Percentiles rank a stretch among this genome's conserved stretches.
These are phyloP conservation scores for Globisporangium alternatum DNA, from an alignment of 352 stramenopile species.

Conservation along the genomic window DNA sequence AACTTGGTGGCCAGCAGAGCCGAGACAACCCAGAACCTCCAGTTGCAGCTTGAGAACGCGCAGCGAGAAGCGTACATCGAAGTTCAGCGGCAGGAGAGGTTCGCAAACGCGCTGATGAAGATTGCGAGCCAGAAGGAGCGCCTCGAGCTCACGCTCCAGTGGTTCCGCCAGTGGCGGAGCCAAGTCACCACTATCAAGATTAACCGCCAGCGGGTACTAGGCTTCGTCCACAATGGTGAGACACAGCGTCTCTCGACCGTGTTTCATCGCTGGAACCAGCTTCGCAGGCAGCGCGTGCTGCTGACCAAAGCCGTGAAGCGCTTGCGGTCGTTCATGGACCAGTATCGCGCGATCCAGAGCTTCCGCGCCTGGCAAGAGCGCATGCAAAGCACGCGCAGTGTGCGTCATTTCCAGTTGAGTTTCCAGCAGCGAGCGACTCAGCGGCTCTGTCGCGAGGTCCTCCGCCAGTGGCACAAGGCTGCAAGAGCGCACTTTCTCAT, in stretches of 20 bases:
- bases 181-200: not conserved
- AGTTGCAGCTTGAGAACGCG: not conserved
- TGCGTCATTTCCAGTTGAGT: constrained; percentile 23
- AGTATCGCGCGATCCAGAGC: constrained; percentile 14
- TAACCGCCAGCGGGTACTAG: not conserved
- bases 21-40: not conserved
- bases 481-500: constrained; percentile 27
- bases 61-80: not conserved
- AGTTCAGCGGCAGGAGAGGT: not conserved
- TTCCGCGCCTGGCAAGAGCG: constrained; percentile 24
- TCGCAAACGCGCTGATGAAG: not conserved
- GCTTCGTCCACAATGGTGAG: not conserved
- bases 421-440: constrained; percentile 3
- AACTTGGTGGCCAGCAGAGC: not conserved
- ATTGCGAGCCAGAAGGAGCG: not conserved
- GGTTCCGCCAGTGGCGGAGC: not conserved
- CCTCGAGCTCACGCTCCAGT: not conserved
- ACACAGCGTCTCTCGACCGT: not conserved
- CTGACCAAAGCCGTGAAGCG: not conserved
- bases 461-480: constrained; percentile 26
- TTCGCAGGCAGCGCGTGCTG: not conserved
- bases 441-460: constrained; percentile 5
- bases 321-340: constrained; percentile 1
- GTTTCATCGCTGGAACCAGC: constrained; percentile 2
- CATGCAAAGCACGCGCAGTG: constrained; percentile 11